Evolutionary conservation across 2,329 filamentous ascomycete genomes (phyloP), one percentile per base, ranked within the genome.

Genomic region (Arthrobotrys sphaeroides): DNA sequence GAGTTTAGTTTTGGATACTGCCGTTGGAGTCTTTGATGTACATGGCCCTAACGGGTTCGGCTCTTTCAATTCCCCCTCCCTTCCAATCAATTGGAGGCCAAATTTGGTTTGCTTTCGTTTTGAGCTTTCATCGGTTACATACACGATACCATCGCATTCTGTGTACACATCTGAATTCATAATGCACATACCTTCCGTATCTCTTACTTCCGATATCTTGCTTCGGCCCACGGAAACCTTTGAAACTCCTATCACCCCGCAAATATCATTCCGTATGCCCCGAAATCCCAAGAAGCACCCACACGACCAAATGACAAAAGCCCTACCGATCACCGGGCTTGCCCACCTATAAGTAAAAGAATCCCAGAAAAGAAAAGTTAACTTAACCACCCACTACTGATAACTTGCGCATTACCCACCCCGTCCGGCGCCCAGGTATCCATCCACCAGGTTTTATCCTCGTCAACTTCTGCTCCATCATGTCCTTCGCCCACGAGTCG

Each of bases 371-470:
- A 60, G 28, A 40, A 1, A 12, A 28, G 6, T 61, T 26, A 69
- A 43, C 12, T 36, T 38, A 70, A 20, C 66, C 66, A 70, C 12
- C 66, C 55, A 33, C 36, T 40, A 31, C 53, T 62, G 6, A 64
- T 62, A 40, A 70, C 33, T 28, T 40, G 31, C 22, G 18, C 38
- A 18, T 55, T 68, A 12, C 70, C 62, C 26, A 74, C 24, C 26
- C 62, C 62, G 33, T 74, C 57, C 3, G 31, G 28, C n/a, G 70
- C 70, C 70, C 70, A 74, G 16, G 70, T 74, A 67, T 74, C 70
- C 55, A 20, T 38, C 70, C 70, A 74, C 38, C 45, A 55, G 10
- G 51, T 53, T 6, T 26, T 26, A 26, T 59, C 51, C n/a, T 60
- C 60, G 36, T 65, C 42, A 12, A 61, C 51, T n/a, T 66, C 61